Base-by-base conservation (phyloP, 2,329 filamentous ascomycete species). In the Penicillium sp. region DNA sequence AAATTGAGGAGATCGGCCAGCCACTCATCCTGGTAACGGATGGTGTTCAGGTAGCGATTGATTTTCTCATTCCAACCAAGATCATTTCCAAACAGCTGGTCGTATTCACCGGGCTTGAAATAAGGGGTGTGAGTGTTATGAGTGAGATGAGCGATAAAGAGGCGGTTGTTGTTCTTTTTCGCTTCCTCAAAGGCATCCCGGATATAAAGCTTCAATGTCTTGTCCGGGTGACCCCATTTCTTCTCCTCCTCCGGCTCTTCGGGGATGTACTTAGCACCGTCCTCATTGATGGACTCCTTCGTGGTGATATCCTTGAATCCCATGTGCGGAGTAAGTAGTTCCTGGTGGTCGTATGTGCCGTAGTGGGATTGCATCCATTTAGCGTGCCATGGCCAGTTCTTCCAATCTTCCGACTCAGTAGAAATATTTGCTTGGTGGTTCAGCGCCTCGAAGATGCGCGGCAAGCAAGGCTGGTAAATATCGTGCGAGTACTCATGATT, bases 381-480 rank as follows among this genome's bases (percentile, higher is more conserved):
- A 8, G 63, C 53, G 14, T 57, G 57, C 63, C 63, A 66, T 3
- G 61, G 61, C 58, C 61, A 64, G 27, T 52, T 35, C 12, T 55
- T 60, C 22, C 55, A 64, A 41, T 64, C 52, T 1, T 55, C 50
- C 18, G 56, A 57, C 25, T 54, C 28, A 27, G 27, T 44, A 9
- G 46, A 56, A 41, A 45, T 47, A 39, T 55, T 59, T 4, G 52
- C 50, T 18, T 50, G 50, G 10, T 44, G 45, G 33, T 55, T 61
- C 16, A 65, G 43, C 14, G 57, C 58, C 0, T 58, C 54, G 6
- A 64, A 49, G 25, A 65, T 54, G 9, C 65, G 73, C 0, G 73
- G 69, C 27, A 76, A 46, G 41, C 73, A 75, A 1, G 73, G 73
- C 31, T 75, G 70, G 49, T 75, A 75, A 29, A 74, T 60, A 43